Base-by-base conservation (phyloP, 257 asterid genomes). In the Solanum pinnatisectum region DNA sequence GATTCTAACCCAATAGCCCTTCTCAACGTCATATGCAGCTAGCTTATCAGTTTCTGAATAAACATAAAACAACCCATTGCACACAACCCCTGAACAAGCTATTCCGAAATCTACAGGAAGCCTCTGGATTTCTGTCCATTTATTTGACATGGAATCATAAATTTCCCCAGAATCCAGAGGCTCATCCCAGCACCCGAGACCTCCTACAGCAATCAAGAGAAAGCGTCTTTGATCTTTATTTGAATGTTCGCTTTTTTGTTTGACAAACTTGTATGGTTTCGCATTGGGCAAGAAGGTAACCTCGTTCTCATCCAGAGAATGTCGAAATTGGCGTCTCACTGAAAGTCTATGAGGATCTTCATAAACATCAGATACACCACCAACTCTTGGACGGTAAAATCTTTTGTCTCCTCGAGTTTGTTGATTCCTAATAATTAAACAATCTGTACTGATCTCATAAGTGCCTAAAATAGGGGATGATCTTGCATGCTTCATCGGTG, bases 321-420 rank as follows among this genome's bases (percentile, higher is more conserved):
- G 91, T 84, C 95, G 90, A 12, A 91, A 91, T 70, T 94, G 98
- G 35, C 99, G 95, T 87, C 99, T 90, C 14, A 96, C 94, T 0
- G 99, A 97, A 8, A 95, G 98, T 70, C 99, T 92, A 88, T 97
- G 99, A 68, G 99, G 99, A 91, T 97, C 99, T 90, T 97, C 99
- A 11, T 97, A 97, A 46, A 97, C 99, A 87, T 97, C 98, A 4
- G 96, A 94, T 11, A 88, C 93, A 14, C 98, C 99, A 49, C 95
- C 98, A 68, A 92, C 87, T 88, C 96, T 91, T 22, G 98, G 70
- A 86, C 98, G 88, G 89, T 91, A 88, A 39, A 92, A 90, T 9
- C 94, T 94, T 83, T 90, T 92, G 14, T 96, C 98, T 1, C 91
- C 71, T 60, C 95, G 94, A 72, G 74, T 92, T 87, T 93, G 96